Evolutionary conservation across 2,329 filamentous ascomycete genomes (phyloP).

Genomic region (Alternaria postmessia): DNA sequence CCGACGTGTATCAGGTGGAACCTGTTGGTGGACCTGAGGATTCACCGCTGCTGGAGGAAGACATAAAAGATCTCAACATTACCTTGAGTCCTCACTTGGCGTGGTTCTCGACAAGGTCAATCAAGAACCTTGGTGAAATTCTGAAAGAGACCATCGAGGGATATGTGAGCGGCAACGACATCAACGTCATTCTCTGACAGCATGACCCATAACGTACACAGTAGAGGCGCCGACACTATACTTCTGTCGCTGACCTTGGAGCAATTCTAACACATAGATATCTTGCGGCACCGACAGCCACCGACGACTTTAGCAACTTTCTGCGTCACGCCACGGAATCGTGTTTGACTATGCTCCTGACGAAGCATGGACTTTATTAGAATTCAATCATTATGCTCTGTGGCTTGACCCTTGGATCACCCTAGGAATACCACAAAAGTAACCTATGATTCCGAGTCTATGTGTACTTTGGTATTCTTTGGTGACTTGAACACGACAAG

Average conservation of each 20-base stretch:
- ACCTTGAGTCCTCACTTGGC: conserved; percentile 63
- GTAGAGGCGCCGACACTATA: too few species aligned
- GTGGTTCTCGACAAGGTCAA: conserved; percentile 60
- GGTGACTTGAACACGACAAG: background rate
- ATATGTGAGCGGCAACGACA: conserved; percentile 52
- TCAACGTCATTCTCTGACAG: conserved; percentile 47
- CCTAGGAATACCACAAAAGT: background rate
- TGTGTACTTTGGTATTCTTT: background rate
- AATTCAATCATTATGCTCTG: background rate
- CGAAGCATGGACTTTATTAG: background rate
- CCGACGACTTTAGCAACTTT: background rate
- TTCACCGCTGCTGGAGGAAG: conserved; percentile 55
- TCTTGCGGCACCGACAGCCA: background rate
- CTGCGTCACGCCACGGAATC: background rate
- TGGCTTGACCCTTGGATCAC: background rate
- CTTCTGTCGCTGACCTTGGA: background rate
- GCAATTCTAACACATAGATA: too few species aligned
- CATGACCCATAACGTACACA: background rate
- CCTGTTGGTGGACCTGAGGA: conserved; percentile 54
- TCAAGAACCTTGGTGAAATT: conserved; percentile 56
- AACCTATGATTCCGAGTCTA: background rate
- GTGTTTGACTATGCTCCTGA: background rate
- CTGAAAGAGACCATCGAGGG: conserved; percentile 59
- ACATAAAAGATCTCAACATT: conserved; percentile 58
- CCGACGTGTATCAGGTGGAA: conserved; percentile 61